These are phyloP conservation scores for Chaetomiaceae sp. DNA, from an alignment of 2,329 filamentous ascomycete genomes.

Conservation along the genomic window DNA sequence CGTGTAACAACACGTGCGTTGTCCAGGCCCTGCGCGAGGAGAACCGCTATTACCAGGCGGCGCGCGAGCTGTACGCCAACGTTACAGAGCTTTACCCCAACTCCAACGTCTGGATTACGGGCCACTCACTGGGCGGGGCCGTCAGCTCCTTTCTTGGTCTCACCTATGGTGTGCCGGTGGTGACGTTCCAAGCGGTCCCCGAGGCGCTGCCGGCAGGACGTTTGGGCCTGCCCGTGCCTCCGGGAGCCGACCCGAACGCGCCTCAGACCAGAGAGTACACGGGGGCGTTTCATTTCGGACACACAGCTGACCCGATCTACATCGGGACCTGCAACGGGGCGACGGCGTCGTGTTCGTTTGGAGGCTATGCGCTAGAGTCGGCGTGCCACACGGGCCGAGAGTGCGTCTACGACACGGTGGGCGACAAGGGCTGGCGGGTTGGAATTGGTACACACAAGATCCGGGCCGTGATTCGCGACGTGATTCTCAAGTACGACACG, in stretches of 20 bases:
- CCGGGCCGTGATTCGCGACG: slow-evolving; percentile 77
- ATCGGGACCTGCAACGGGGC: slow-evolving; percentile 91
- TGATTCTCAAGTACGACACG: slow-evolving; percentile 75
- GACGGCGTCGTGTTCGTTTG: slow-evolving; percentile 83
- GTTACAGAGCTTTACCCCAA: slow-evolving; percentile 84
- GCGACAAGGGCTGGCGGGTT: slow-evolving; percentile 86
- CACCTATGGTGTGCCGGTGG: slow-evolving; percentile 84
- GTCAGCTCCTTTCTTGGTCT: slow-evolving; percentile 83
- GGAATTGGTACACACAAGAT: slow-evolving; percentile 91
- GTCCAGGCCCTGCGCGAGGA: slow-evolving; percentile 69
- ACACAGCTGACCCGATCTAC: slow-evolving; percentile 92
- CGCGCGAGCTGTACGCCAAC: slow-evolving; percentile 85
- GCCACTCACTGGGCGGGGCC: slow-evolving; percentile 88
- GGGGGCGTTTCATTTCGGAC: slow-evolving; percentile 84
- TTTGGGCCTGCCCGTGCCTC: slow-evolving; percentile 80
- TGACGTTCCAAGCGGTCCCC: slow-evolving; percentile 90
- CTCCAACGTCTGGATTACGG: slow-evolving; percentile 81
- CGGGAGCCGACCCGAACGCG: slow-evolving; percentile 65
- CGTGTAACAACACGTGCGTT: slow-evolving; percentile 90
- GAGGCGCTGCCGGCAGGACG: slow-evolving; percentile 83
- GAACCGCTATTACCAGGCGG: slow-evolving; percentile 87
- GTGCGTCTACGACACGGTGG: slow-evolving; percentile 89
- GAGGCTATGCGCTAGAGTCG: slow-evolving; percentile 89
- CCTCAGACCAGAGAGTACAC: slow-evolving; percentile 70
- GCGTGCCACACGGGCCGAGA: slow-evolving; percentile 85